Conservation (phyloP, 768 basidiomycete species). For the Tulasnella calospora region DNA sequence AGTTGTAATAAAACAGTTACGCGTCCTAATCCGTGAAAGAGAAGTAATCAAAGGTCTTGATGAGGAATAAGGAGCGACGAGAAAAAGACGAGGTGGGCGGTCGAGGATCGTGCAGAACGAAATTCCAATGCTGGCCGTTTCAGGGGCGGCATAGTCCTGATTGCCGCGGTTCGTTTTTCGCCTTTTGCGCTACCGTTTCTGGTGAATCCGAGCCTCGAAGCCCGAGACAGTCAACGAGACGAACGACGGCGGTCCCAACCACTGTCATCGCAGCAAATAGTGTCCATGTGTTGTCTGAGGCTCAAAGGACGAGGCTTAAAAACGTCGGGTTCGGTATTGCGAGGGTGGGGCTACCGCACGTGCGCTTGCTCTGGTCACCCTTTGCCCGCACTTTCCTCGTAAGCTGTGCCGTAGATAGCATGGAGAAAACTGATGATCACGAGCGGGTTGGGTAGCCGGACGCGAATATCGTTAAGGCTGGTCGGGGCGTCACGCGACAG, state of each 20-base stretch:
- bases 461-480: not conserved
- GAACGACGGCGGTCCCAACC: too few relatives aligned
- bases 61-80: not conserved
- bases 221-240: not conserved
- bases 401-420: too few relatives aligned
- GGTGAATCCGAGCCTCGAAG: not conserved
- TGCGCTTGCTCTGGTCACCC: too few relatives aligned
- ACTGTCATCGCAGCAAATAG: too few relatives aligned
- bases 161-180: conserved; percentile 8
- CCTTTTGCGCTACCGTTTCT: not conserved
- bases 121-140: conserved; percentile 3
- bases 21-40: not conserved
- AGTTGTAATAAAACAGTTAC: not conserved
- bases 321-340: too few relatives aligned
- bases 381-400: too few relatives aligned
- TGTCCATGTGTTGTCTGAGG: too few relatives aligned
- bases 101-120: not conserved
- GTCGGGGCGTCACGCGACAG: not conserved
- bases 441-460: not conserved
- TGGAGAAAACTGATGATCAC: not conserved
- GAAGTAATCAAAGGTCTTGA: not conserved
- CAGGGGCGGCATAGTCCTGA: not conserved
- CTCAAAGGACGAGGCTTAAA: too few relatives aligned
- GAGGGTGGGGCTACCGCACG: too few relatives aligned
- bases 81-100: not conserved